Conservation (phyloP, 768 basidiomycete genomes). For the Serendipita indica region DNA sequence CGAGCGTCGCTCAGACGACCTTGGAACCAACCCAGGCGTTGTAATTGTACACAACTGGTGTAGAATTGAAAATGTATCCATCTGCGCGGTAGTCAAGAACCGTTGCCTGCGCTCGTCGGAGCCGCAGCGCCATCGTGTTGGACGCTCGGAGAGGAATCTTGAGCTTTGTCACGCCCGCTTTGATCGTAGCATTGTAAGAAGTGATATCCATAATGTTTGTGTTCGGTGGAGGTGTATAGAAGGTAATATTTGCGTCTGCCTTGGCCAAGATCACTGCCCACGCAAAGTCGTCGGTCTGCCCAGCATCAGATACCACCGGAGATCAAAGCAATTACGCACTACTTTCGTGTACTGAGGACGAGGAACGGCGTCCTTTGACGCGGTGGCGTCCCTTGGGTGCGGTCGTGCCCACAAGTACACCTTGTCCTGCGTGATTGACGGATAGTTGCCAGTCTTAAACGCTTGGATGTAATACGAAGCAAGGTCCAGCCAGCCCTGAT, state of each 20-base stretch:
- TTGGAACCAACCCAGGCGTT: slow-evolving; percentile 43
- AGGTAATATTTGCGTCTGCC: slow-evolving; percentile 37
- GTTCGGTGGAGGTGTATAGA: slow-evolving; percentile 34
- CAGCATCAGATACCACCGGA: neutral
- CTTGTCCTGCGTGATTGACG: slow-evolving; percentile 42
- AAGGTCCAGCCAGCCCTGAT: slow-evolving; percentile 43
- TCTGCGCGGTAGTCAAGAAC: slow-evolving; percentile 35
- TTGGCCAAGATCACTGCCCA: slow-evolving; percentile 55
- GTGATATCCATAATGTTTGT: slow-evolving; percentile 19
- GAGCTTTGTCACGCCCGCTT: slow-evolving; percentile 48
- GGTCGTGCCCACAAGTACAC: slow-evolving; percentile 62
- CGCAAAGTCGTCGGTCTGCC: slow-evolving; percentile 42
- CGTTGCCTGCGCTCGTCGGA: slow-evolving; percentile 36
- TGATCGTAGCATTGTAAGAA: slow-evolving; percentile 31
- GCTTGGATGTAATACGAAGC: slow-evolving; percentile 54
- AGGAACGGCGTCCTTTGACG: slow-evolving; percentile 41
- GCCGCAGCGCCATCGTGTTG: slow-evolving; percentile 33
- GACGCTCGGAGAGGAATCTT: slow-evolving; percentile 38
- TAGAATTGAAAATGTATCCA: slow-evolving; percentile 39
- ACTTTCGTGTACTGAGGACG: slow-evolving; percentile 42
- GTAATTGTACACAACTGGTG: slow-evolving; percentile 49
- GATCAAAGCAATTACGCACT: slow-evolving; percentile 25
- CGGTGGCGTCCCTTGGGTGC: slow-evolving; percentile 39
- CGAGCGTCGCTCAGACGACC: neutral
- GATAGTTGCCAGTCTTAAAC: slow-evolving; percentile 55